Evolutionary conservation across 495 filamentous ascomycete genomes (phyloP).

Genomic region (Aspergillus heteromorphus): DNA sequence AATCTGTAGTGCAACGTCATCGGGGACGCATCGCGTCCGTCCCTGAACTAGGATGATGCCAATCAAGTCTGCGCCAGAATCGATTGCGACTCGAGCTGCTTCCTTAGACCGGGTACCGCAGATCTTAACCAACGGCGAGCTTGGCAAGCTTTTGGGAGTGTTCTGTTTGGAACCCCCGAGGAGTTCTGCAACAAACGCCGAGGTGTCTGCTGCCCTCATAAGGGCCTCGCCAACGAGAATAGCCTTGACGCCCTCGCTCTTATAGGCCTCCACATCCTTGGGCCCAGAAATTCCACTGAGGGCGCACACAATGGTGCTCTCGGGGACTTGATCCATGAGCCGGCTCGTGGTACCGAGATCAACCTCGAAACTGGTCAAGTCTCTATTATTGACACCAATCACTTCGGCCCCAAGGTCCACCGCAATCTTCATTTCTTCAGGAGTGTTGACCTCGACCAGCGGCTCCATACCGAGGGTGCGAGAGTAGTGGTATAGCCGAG

Average conservation of each 20-base stretch:
- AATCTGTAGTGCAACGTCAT: slow-evolving; percentile 73
- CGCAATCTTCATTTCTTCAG: slow-evolving; percentile 86
- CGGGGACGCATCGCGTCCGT: slow-evolving; percentile 69
- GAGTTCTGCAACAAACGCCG: slow-evolving; percentile 74
- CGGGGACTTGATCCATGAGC: slow-evolving; percentile 76
- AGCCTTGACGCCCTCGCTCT: slow-evolving; percentile 83
- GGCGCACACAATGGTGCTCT: slow-evolving; percentile 86
- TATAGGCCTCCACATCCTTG: slow-evolving; percentile 85
- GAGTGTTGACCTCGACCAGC: slow-evolving; percentile 91
- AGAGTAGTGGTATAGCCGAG: slow-evolving; percentile 79
- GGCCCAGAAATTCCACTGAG: slow-evolving; percentile 89
- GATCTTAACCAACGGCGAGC: slow-evolving; percentile 75
- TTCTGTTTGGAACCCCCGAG: slow-evolving; percentile 53
- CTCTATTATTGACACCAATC: slow-evolving; percentile 96
- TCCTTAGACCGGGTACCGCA: slow-evolving; percentile 88
- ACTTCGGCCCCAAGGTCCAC: slow-evolving; percentile 85
- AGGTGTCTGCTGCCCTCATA: slow-evolving; percentile 79
- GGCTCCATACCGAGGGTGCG: slow-evolving; percentile 94
- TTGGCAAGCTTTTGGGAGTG: slow-evolving; percentile 8
- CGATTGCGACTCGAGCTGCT: slow-evolving; percentile 71
- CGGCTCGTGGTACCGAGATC: slow-evolving; percentile 92
- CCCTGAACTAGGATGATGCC: slow-evolving; percentile 88
- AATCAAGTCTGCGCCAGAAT: slow-evolving; percentile 85
- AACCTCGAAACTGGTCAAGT: slow-evolving; percentile 92
- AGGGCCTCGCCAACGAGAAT: slow-evolving; percentile 93